phyloP scores from a whole-genome alignment of 2,329 filamentous ascomycete genomes.

The Calcarisporium arbuscula region DNA sequence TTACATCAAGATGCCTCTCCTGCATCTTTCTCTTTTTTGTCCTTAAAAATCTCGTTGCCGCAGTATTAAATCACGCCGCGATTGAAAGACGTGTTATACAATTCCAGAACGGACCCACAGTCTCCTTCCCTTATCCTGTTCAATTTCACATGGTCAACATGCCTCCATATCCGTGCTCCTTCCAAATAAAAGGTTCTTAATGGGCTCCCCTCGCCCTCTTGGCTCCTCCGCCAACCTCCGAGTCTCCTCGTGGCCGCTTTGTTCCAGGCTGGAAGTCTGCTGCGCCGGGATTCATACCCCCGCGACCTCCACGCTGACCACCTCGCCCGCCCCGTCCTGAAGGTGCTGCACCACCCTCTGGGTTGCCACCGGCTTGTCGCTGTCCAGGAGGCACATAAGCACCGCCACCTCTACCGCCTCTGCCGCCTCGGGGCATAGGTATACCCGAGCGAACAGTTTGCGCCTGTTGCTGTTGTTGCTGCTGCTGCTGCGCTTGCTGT shows the following conservation, averaged over 20 bases:
- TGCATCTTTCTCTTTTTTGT: no score
- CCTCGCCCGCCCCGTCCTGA: conserved; percentile 34
- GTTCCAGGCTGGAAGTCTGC: conserved; percentile 52
- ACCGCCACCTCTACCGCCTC: conserved; percentile 31
- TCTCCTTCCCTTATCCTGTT: neutral
- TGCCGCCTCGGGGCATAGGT: conserved; percentile 35
- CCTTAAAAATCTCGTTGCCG: no score
- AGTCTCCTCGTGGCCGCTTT: conserved; percentile 51
- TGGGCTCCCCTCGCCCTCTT: conserved; percentile 37
- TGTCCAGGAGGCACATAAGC: conserved; percentile 31
- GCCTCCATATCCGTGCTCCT: neutral
- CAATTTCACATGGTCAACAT: neutral
- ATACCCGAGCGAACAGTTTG: conserved; percentile 28
- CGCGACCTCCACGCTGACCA: conserved; percentile 32
- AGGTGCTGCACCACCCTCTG: conserved; percentile 25
- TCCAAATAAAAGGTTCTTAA: conserved; percentile 13
- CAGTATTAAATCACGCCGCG: no score
- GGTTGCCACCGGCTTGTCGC: conserved; percentile 26
- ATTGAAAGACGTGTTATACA: no score
- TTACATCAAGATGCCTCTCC: no score
- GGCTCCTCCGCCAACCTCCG: conserved; percentile 33
- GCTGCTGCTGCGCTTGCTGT: conserved; percentile 13
- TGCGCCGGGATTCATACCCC: conserved; percentile 42
- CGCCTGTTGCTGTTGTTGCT: conserved; percentile 14
- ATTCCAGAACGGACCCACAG: neutral